Evolutionary conservation across 129 eudicot genomes (phyloP), one percentile per base, ranked within the genome.

Genomic region (sunflower (Helianthus annuus)): DNA sequence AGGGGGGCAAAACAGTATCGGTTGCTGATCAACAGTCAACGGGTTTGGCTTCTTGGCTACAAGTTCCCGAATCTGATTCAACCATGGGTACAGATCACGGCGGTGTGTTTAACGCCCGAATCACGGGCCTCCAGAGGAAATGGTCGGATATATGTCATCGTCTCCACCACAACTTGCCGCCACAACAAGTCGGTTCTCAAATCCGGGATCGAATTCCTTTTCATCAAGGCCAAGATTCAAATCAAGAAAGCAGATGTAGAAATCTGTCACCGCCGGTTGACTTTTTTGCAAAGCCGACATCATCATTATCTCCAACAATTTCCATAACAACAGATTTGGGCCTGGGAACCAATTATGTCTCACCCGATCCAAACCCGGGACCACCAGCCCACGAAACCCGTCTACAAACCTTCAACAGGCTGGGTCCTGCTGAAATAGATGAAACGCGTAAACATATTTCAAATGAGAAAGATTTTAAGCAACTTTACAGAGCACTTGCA

Each of bases 321-420:
- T 83, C 90, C 58, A 94, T 90, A 48, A 80, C 91, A 48, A 94
- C 99, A 24, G 89, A 94, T 73, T 76, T 94, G 79, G 90, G 95
- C 76, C 81, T 90, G n/a, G 91, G 97, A 75, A 82, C 92, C 5
- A 52, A 85, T 34, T 79, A 67, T 70, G 84, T 79, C 15, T 55
- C 80, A 49, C 48, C 72, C n/a, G 74, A 44, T 48, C 72, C 55
- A 46, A 76, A 78, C 22, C 80, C 32, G 12, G 78, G 60, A 48
- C 70, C 54, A 12, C 86, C 39, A 48, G 80, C 67, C 60, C 72
- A 10, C 3, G 71, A 69, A 49, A 67, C 45, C 27, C 60, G 72
- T 59, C 66, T 74, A 74, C 68, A 13, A 48, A 71, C 56, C 49
- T 53, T 70, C n/a, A 48, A 82, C 2, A 85, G 69, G 63, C 36